These are phyloP conservation scores for Skeletonema potamos DNA, from an alignment of 108 stramenopile genomes.

Conservation along the genomic window DNA sequence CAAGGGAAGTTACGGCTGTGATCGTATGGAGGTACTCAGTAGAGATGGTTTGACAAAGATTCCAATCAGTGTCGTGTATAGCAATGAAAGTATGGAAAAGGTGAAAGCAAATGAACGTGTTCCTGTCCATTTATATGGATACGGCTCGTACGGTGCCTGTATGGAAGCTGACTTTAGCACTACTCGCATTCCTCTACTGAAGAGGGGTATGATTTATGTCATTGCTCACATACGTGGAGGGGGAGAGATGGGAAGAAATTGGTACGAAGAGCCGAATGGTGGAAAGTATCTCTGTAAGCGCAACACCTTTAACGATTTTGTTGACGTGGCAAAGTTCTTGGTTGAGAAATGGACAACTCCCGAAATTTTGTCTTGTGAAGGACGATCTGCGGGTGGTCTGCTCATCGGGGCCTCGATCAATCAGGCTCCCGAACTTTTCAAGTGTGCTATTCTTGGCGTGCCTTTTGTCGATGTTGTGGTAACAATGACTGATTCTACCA, in stretches of 20 bases:
- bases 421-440: slow-evolving; percentile 72
- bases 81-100: slow-evolving; percentile 66
- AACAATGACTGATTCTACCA: slow-evolving; percentile 80
- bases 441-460: slow-evolving; percentile 70
- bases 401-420: slow-evolving; percentile 49
- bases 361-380: slow-evolving; percentile 45
- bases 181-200: slow-evolving; percentile 75
- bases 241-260: slow-evolving; percentile 72
- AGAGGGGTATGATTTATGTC: slow-evolving; percentile 90
- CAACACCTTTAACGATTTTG: slow-evolving; percentile 97
- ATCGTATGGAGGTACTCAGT: slow-evolving; percentile 64
- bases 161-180: slow-evolving; percentile 76
- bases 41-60: slow-evolving; percentile 84
- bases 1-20: slow-evolving; percentile 75
- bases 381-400: slow-evolving; percentile 44
- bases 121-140: slow-evolving; percentile 88
- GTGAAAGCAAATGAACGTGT: slow-evolving; percentile 53
- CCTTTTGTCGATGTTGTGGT: slow-evolving; percentile 83
- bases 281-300: slow-evolving; percentile 95
- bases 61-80: slow-evolving; percentile 84
- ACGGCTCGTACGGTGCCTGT: slow-evolving; percentile 92
- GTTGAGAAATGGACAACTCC: slow-evolving; percentile 43
- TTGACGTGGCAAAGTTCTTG: slow-evolving; percentile 68
- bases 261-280: slow-evolving; percentile 95
- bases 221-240: slow-evolving; percentile 97